Conservation (phyloP, 306 rosid genomes). For the Gastrolobium villosum region DNA sequence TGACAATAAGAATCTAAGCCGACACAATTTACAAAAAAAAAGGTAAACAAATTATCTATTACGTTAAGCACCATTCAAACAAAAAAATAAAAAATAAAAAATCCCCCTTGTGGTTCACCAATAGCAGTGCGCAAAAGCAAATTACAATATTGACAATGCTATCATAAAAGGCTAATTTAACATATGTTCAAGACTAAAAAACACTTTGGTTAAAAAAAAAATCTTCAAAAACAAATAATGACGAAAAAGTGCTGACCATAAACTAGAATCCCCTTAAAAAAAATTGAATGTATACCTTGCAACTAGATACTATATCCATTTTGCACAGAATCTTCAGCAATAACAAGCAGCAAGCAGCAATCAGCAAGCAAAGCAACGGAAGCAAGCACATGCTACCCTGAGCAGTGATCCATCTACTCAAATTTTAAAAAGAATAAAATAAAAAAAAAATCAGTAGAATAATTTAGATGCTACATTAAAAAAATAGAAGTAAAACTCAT, state of each 20-base stretch:
- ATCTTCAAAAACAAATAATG: background rate
- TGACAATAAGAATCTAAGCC: background rate
- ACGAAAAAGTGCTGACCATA: background rate
- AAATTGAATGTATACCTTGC: conserved; percentile 66
- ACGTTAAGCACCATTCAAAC: conserved; percentile 4
- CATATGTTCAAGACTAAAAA: conserved; percentile 3
- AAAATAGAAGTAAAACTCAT: background rate
- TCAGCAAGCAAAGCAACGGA: conserved; percentile 37
- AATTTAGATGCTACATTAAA: conserved; percentile 9
- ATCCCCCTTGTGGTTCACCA: background rate
- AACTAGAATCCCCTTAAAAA: background rate
- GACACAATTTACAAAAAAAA: background rate
- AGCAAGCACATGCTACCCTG: conserved; percentile 54
- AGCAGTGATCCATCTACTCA: conserved; percentile 55
- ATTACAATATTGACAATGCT: conserved; percentile 1
- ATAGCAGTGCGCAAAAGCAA: conserved; percentile 22
- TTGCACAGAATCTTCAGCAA: conserved; percentile 55
- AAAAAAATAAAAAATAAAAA: background rate
- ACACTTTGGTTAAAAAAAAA: background rate
- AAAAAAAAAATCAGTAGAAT: conserved; percentile 35
- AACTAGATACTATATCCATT: conserved; percentile 84
- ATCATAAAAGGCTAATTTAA: background rate
- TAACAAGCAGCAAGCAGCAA: conserved; percentile 42
- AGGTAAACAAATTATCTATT: background rate
- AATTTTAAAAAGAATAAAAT: conserved; percentile 45